Conservation (phyloP, 2,329 filamentous ascomycete species). For the Alternaria panax region DNA sequence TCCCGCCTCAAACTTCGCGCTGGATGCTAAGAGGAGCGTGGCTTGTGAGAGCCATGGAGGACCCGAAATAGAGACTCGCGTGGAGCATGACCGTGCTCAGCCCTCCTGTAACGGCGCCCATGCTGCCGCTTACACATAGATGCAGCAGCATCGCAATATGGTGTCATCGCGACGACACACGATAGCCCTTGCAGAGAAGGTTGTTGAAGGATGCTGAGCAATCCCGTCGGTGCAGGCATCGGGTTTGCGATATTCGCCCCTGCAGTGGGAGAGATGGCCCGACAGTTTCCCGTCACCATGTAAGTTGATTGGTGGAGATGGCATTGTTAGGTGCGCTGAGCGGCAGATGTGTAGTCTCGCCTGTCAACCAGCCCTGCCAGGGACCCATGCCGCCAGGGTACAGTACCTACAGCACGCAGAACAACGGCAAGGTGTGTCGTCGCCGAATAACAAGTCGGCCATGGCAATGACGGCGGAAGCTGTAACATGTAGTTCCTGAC, state of each 20-base stretch:
- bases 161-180: slow-evolving; percentile 24
- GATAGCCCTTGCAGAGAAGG: slow-evolving; percentile 10
- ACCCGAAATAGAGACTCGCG: slow-evolving; percentile 42
- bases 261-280: slow-evolving; percentile 22
- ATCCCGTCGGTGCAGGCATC: slow-evolving; percentile 5
- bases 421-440: slow-evolving; percentile 16
- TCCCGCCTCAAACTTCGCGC: slow-evolving; percentile 44
- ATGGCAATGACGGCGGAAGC: slow-evolving; percentile 12
- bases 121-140: slow-evolving; percentile 35
- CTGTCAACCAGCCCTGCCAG: slow-evolving; percentile 19
- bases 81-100: slow-evolving; percentile 38
- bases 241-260: slow-evolving; percentile 22
- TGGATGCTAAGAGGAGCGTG: slow-evolving; percentile 43
- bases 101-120: slow-evolving; percentile 39
- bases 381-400: slow-evolving; percentile 11
- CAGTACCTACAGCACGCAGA: slow-evolving; percentile 7
- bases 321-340: slow-evolving; percentile 25
- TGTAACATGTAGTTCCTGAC: slow-evolving; percentile 15
- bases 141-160: slow-evolving; percentile 34
- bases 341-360: slow-evolving; percentile 31
- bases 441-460: slow-evolving; percentile 19
- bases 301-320: slow-evolving; percentile 26
- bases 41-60: slow-evolving; percentile 33
- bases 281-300: slow-evolving; percentile 14
- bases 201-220: slow-evolving; percentile 11